Evolutionary conservation across 345 rosid species (phyloP).

Genomic region (Boechera divaricarpa): DNA sequence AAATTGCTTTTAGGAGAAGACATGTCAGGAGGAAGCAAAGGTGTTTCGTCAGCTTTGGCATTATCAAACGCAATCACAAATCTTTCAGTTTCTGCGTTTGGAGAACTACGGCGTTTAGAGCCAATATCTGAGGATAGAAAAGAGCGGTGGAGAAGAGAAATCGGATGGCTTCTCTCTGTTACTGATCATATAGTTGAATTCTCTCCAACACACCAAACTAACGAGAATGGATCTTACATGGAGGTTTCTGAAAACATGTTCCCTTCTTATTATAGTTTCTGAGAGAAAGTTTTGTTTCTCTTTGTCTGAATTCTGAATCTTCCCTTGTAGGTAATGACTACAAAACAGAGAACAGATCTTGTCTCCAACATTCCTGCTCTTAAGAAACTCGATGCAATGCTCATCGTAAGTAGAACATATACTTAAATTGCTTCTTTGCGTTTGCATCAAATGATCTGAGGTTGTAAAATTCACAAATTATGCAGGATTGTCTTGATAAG

Average conservation of each 20-base stretch:
- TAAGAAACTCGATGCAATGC: slow-evolving; percentile 83
- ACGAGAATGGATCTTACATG: slow-evolving; percentile 56
- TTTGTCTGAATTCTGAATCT: slow-evolving; percentile 21
- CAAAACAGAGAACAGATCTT: slow-evolving; percentile 80
- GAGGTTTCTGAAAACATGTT: slow-evolving; percentile 52
- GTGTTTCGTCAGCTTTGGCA: slow-evolving; percentile 79
- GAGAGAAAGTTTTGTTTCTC: not conserved
- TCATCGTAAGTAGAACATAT: slow-evolving; percentile 58
- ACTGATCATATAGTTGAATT: slow-evolving; percentile 75
- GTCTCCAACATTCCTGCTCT: slow-evolving; percentile 87
- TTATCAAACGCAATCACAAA: slow-evolving; percentile 62
- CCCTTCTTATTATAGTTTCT: not conserved
- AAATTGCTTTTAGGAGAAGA: slow-evolving; percentile 80
- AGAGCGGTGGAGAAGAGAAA: slow-evolving; percentile 67
- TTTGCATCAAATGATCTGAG: not conserved
- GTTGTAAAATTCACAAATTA: not conserved
- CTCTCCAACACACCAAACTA: slow-evolving; percentile 64
- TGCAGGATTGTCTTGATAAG: slow-evolving; percentile 79
- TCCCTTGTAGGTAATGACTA: slow-evolving; percentile 72
- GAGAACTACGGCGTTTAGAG: slow-evolving; percentile 55
- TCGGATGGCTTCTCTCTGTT: slow-evolving; percentile 70
- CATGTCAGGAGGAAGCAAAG: slow-evolving; percentile 81
- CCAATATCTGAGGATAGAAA: slow-evolving; percentile 64
- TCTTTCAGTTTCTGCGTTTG: slow-evolving; percentile 59
- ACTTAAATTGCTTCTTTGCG: not conserved